Percentiles rank a stretch among this genome's conserved stretches.
These are phyloP conservation scores for Huiozyma naganishii DNA, from an alignment of 805 yeast genomes.

Conservation along the genomic window DNA sequence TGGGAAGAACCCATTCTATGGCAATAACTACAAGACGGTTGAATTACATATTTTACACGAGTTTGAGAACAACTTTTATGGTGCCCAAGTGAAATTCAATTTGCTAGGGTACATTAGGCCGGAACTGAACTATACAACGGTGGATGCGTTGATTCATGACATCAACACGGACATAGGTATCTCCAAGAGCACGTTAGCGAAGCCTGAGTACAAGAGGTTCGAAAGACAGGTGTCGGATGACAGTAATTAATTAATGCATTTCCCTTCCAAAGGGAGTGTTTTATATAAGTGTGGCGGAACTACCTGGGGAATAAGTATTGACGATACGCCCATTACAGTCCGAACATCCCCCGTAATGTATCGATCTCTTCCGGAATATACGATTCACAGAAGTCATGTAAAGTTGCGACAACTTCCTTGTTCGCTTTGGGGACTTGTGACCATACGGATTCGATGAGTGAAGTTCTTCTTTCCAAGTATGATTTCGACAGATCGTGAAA, in stretches of 20 bases:
- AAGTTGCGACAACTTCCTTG: neutral
- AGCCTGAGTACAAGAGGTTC: conserved; percentile 4
- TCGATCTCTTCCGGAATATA: conserved; percentile 25
- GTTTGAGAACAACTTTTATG: conserved; percentile 64
- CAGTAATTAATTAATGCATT: neutral
- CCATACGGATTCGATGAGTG: conserved; percentile 15
- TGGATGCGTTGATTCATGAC: conserved; percentile 77
- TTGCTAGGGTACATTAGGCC: conserved; percentile 88
- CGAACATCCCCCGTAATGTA: conserved; percentile 6
- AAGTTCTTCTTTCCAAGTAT: conserved; percentile 17
- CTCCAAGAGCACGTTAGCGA: conserved; percentile 30
- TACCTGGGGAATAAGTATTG: too few species aligned
- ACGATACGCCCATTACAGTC: neutral
- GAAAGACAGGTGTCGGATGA: conserved; percentile 2
- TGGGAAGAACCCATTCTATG: conserved; percentile 91
- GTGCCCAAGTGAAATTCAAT: conserved; percentile 57
- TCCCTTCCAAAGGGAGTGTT: too few species aligned
- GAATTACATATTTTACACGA: conserved; percentile 79
- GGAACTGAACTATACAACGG: conserved; percentile 73
- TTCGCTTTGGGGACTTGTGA: conserved; percentile 9
- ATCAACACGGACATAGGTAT: conserved; percentile 69
- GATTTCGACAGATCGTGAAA: conserved; percentile 18
- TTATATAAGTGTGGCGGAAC: too few species aligned
- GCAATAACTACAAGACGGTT: conserved; percentile 70
- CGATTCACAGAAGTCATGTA: conserved; percentile 13